A percentile compares a stretch with the other conserved stretches of the same genome.
Evolutionary conservation across 148 eudicot genomes (phyloP).

Genomic region (Rhododendron williamsianum): DNA sequence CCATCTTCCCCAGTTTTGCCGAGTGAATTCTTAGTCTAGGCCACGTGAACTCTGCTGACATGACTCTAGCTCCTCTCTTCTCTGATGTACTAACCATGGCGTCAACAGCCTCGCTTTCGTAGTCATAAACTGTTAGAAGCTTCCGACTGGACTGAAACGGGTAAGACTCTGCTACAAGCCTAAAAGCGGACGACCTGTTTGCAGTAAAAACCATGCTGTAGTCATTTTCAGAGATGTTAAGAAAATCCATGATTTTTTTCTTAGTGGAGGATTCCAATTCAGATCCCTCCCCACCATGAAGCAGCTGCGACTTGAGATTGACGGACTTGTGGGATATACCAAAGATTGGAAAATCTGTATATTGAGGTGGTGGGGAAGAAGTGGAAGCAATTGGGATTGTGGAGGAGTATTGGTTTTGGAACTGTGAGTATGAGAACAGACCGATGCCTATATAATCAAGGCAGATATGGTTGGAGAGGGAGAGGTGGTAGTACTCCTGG

Average conservation of each 20-base stretch:
- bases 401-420: conserved; percentile 35
- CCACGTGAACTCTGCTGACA: conserved; percentile 87
- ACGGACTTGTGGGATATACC: conserved; percentile 54
- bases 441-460: conserved; percentile 92
- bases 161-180: conserved; percentile 79
- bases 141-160: conserved; percentile 62
- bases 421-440: conserved; percentile 73
- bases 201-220: conserved; percentile 77
- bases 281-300: conserved; percentile 46
- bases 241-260: conserved; percentile 60
- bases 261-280: conserved; percentile 55
- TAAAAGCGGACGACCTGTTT: conserved; percentile 86
- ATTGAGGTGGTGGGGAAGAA: conserved; percentile 32
- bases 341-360: conserved; percentile 57
- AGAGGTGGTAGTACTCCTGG: conserved; percentile 62
- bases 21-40: conserved; percentile 69
- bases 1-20: conserved; percentile 44
- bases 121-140: conserved; percentile 79
- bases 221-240: conserved; percentile 61
- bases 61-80: conserved; percentile 60
- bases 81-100: conserved; percentile 51
- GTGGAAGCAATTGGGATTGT: conserved; percentile 35
- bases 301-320: conserved; percentile 54
- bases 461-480: conserved; percentile 61
- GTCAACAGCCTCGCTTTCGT: conserved; percentile 72